phyloP scores from a whole-genome alignment of 2,329 filamentous ascomycete genomes.

The Fusarium drepaniforme region DNA sequence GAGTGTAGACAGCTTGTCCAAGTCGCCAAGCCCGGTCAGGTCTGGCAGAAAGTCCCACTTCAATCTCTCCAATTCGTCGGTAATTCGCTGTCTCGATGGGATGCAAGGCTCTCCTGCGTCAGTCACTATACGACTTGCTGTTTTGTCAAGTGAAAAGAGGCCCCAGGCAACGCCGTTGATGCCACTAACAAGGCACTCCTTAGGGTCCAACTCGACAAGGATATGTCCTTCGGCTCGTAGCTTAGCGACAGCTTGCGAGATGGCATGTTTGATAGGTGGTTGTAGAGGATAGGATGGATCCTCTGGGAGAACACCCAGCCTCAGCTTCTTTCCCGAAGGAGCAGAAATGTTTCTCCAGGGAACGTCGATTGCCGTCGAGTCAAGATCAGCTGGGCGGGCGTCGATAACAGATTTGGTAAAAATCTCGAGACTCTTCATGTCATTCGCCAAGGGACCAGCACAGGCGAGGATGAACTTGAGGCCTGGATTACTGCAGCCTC shows the following conservation, averaged over 20 bases:
- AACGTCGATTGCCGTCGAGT: conserved; percentile 14
- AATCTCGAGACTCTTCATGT: conserved; percentile 12
- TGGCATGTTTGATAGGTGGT: conserved; percentile 11
- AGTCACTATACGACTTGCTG: neutral
- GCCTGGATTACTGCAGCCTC: neutral
- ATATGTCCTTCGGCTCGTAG: conserved; percentile 12
- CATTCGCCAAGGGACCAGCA: conserved; percentile 21
- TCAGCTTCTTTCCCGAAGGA: neutral
- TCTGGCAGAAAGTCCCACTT: neutral
- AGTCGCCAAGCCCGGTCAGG: conserved; percentile 1
- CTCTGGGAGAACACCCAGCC: conserved; percentile 17
- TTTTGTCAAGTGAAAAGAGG: conserved; percentile 1
- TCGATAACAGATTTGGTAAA: conserved; percentile 12
- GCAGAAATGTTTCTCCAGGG: conserved; percentile 10
- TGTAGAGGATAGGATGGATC: conserved; percentile 15
- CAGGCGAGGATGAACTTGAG: conserved; percentile 5
- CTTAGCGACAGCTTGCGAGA: conserved; percentile 1
- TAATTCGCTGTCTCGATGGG: conserved; percentile 5
- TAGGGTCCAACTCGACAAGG: neutral
- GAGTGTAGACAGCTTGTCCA: conserved; percentile 51
- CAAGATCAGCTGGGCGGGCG: neutral
- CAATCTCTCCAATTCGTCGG: neutral
- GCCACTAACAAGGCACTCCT: conserved; percentile 7
- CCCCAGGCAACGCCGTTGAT: conserved; percentile 22
- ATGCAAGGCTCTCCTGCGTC: conserved; percentile 14